Base-by-base conservation (phyloP, 805 yeast species). In the Metschnikowia kofuensis region DNA sequence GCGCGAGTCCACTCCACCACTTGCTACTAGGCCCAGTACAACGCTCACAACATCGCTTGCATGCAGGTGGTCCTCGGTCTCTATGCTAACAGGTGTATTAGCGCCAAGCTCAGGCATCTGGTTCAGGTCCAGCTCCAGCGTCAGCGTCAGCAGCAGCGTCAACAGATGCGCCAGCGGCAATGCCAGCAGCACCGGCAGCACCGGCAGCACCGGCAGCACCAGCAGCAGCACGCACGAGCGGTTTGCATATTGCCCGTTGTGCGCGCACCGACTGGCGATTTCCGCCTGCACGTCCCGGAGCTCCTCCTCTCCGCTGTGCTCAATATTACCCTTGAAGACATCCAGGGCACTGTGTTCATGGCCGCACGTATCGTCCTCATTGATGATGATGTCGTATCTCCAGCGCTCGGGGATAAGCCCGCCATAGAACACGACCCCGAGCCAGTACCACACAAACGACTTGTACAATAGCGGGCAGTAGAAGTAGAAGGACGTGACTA, bases 391-490 rank as follows among this genome's bases (percentile, higher is more conserved):
- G 66, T 87, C 95, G 32, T 81, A 71, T 70, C 95, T 77, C 77
- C 88, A 88, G 56, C 94, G 79, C 69, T 92, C 99, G 1, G 98
- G 98, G 36, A 91, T 80, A 45, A 91, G 76, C 9, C 87, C 80
- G 6, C 95, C 96, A 66, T 92, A 92, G 61, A 91, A 87, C 6
- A 85, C 79, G 14, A 91, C 96, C 13, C 99, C 99, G 0, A 78
- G 61, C 53, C 83, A 68, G 62, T 92, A 92, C 82, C 91, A 85
- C 7, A 76, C 71, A 48, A 89, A 76, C 50, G 91, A 83, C 68
- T 83, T 83, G 49, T 81, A 69, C n/a, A 60, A 50, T 38, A 92
- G 73, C 12, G 98, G 97, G 2, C 74, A 47, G 60, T 85, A 85
- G 61, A 83, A 79, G 16, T 57, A 49, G 31, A 82, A 59, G 0